Evolutionary conservation across 2,329 filamentous ascomycete species (phyloP).

Genomic region (Chaetomiaceae sp.): DNA sequence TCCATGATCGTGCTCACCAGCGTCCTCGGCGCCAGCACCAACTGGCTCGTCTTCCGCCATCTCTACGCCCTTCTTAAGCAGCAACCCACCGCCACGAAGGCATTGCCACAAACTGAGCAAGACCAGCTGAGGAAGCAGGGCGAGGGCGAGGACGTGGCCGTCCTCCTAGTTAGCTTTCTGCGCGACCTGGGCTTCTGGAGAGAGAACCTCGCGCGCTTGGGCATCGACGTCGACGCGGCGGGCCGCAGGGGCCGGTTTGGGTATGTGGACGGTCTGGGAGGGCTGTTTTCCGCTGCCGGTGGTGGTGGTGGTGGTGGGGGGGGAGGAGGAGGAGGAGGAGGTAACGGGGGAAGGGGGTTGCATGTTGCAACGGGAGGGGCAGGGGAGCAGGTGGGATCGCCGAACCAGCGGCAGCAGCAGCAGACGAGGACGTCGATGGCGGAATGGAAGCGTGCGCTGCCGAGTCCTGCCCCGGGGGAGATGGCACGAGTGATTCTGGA

Average conservation of each 20-base stretch:
- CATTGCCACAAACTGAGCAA: not conserved
- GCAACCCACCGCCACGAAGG: not conserved
- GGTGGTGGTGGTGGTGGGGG: too few relatives aligned
- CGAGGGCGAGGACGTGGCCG: conserved; percentile 31
- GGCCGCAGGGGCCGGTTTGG: conserved; percentile 53
- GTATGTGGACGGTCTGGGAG: conserved; percentile 69
- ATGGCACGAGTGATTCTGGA: conserved; percentile 36
- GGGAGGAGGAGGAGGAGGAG: too few relatives aligned
- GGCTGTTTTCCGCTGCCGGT: conserved; percentile 30
- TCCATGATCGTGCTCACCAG: conserved; percentile 62
- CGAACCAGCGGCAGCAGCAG: conserved; percentile 1
- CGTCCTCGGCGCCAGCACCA: conserved; percentile 57
- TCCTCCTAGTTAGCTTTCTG: conserved; percentile 79
- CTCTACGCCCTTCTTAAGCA: conserved; percentile 41
- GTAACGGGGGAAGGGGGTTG: too few relatives aligned
- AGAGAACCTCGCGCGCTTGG: conserved; percentile 61
- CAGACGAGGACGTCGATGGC: conserved; percentile 5
- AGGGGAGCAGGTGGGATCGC: not conserved
- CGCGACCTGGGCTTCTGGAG: conserved; percentile 74
- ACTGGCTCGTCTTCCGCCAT: conserved; percentile 59
- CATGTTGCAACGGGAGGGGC: too few relatives aligned
- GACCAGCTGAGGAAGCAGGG: conserved; percentile 11
- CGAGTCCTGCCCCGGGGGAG: conserved; percentile 30
- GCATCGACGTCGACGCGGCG: conserved; percentile 62
- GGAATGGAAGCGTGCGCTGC: conserved; percentile 24